phyloP scores from a whole-genome alignment of 2,329 filamentous ascomycete species.

The Colletotrichum sansevieriae region DNA sequence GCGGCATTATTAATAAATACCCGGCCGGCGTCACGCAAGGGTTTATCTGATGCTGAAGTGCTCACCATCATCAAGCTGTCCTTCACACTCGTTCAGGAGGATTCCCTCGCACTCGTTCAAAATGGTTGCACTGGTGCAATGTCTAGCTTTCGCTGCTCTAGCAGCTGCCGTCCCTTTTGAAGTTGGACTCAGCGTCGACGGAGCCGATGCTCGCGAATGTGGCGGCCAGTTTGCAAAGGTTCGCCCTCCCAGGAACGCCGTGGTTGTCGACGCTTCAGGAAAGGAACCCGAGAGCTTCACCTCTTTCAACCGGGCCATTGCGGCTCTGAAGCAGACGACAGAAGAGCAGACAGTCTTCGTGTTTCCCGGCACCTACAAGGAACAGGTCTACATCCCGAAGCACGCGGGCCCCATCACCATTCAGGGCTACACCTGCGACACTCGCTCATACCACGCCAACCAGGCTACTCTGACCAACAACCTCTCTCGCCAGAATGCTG shows the following conservation, averaged over 20 bases:
- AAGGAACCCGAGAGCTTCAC: constrained; percentile 30
- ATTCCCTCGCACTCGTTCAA: constrained; percentile 13
- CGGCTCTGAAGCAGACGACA: constrained; percentile 42
- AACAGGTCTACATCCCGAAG: constrained; percentile 35
- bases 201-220: constrained; percentile 12
- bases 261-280: constrained; percentile 34
- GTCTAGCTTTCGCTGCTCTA: constrained; percentile 2
- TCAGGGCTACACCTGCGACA: constrained; percentile 65
- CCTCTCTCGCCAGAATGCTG: constrained; percentile 51
- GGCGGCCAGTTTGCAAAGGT: constrained; percentile 21
- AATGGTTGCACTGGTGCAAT: constrained; percentile 28
- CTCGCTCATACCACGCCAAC: constrained; percentile 61
- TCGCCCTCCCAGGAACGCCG: neutral
- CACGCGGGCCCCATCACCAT: constrained; percentile 58
- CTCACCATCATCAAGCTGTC: neutral
- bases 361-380: constrained; percentile 68
- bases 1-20: constrained; percentile 23
- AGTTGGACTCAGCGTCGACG: neutral
- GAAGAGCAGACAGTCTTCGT: constrained; percentile 62
- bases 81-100: neutral
- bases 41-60: neutral
- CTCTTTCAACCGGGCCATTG: constrained; percentile 35
- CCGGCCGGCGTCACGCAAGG: neutral
- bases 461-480: constrained; percentile 57
- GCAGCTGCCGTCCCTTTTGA: constrained; percentile 8